Percentiles rank a stretch among this genome's conserved stretches.
These are phyloP conservation scores for Vitis cinerea DNA, from an alignment of 164 flowering plant genomes.

Conservation along the genomic window DNA sequence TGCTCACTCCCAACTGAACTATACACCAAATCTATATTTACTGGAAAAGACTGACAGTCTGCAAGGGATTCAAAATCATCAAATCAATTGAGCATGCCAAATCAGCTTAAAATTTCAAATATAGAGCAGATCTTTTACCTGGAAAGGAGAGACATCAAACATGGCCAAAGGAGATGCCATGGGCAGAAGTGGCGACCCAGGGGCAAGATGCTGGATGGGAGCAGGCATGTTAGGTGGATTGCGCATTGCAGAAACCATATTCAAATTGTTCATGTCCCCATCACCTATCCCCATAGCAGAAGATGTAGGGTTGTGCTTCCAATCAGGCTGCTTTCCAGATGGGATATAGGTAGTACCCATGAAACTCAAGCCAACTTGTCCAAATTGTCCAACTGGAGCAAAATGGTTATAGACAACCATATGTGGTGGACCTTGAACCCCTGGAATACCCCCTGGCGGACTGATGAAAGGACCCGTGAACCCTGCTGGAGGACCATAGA, in stretches of 20 bases:
- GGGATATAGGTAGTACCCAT: slow-evolving; percentile 95
- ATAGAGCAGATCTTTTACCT: slow-evolving; percentile 45
- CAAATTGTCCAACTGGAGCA: slow-evolving; percentile 95
- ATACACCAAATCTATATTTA: too few relatives aligned
- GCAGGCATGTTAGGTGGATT: slow-evolving; percentile 53
- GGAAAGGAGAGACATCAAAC: slow-evolving; percentile 91
- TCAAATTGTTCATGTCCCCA: slow-evolving; percentile 55
- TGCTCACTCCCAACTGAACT: too few relatives aligned
- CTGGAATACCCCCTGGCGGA: slow-evolving; percentile 81
- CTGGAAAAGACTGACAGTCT: too few relatives aligned
- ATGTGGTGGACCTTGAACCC: slow-evolving; percentile 88
- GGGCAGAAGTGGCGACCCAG: slow-evolving; percentile 82
- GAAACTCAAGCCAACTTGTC: slow-evolving; percentile 92
- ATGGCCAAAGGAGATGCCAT: slow-evolving; percentile 81
- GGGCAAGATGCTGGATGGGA: slow-evolving; percentile 80
- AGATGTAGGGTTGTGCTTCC: slow-evolving; percentile 79
- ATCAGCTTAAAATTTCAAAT: not conserved
- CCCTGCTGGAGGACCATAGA: slow-evolving; percentile 84
- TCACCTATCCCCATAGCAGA: slow-evolving; percentile 55
- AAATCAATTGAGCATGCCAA: not conserved
- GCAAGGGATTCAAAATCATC: too few relatives aligned
- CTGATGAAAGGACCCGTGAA: slow-evolving; percentile 83
- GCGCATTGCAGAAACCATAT: slow-evolving; percentile 56
- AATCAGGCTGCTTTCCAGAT: slow-evolving; percentile 91
- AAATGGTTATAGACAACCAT: slow-evolving; percentile 98